Evolutionary conservation across 2,329 filamentous ascomycete species (phyloP).

Genomic region (Arthrocladium fulminans): DNA sequence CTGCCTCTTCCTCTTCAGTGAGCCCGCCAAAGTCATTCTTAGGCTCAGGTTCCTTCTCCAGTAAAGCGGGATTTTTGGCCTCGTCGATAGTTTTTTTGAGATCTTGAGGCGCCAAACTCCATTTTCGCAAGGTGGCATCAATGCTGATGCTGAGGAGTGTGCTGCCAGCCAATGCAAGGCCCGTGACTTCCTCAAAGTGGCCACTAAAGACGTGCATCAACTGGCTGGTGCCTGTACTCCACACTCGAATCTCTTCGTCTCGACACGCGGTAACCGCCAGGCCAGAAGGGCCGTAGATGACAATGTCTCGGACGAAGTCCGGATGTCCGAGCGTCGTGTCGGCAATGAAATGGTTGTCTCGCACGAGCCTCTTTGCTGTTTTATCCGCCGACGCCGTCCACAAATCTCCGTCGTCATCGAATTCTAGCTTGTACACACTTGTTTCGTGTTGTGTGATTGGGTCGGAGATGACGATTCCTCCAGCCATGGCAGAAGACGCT

Average conservation of each 20-base stretch:
- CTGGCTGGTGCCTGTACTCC: slow-evolving; percentile 65
- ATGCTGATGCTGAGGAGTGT: slow-evolving; percentile 73
- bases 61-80: slow-evolving; percentile 34
- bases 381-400: slow-evolving; percentile 94
- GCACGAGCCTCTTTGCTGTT: slow-evolving; percentile 68
- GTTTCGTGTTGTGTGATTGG: slow-evolving; percentile 77
- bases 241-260: slow-evolving; percentile 85
- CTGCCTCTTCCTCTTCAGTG: slow-evolving; percentile 85
- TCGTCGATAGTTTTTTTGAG: slow-evolving; percentile 50
- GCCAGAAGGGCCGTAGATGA: slow-evolving; percentile 56
- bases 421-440: slow-evolving; percentile 71
- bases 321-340: slow-evolving; percentile 71
- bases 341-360: slow-evolving; percentile 57
- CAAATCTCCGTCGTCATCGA: slow-evolving; percentile 64
- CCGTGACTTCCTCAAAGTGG: slow-evolving; percentile 90
- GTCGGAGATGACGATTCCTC: slow-evolving; percentile 43
- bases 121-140: slow-evolving; percentile 77
- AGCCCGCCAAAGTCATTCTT: slow-evolving; percentile 43
- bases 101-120: slow-evolving; percentile 60
- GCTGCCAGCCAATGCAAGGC: slow-evolving; percentile 51
- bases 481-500: slow-evolving; percentile 22
- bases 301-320: slow-evolving; percentile 80
- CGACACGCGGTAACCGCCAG: slow-evolving; percentile 83
- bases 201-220: slow-evolving; percentile 67
- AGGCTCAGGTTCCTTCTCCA: slow-evolving; percentile 39